These are phyloP conservation scores for Hyphopichia khmerensis DNA, from an alignment of 1,139 yeast species.

Conservation along the genomic window DNA sequence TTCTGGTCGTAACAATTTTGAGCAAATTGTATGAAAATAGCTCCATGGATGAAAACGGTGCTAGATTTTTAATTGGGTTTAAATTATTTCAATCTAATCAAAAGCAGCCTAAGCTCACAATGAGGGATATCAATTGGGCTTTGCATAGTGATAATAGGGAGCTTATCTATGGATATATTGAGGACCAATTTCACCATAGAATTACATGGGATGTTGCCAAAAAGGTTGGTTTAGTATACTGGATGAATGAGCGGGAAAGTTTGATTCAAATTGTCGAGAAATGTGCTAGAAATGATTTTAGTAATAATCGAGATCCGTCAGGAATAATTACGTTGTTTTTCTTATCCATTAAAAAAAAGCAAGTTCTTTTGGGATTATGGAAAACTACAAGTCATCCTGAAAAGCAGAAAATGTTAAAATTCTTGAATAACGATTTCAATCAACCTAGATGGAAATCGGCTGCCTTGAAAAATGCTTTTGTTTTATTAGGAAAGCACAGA, in stretches of 20 bases:
- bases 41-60: constrained; percentile 70
- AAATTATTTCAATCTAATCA: constrained; percentile 57
- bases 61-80: constrained; percentile 69
- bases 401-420: constrained; percentile 74
- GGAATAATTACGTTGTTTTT: constrained; percentile 70
- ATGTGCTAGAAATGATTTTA: constrained; percentile 69
- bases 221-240: constrained; percentile 66
- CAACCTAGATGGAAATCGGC: constrained; percentile 81
- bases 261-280: constrained; percentile 58
- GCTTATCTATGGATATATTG: constrained; percentile 55
- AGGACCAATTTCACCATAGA: constrained; percentile 42
- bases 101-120: constrained; percentile 50
- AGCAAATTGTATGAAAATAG: constrained; percentile 44
- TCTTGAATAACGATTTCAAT: constrained; percentile 72
- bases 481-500: constrained; percentile 82
- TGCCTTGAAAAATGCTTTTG: constrained; percentile 91
- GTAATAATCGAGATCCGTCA: constrained; percentile 67
- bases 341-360: constrained; percentile 74
- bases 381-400: constrained; percentile 76
- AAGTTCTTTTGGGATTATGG: constrained; percentile 81
- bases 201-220: constrained; percentile 61
- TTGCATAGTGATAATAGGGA: constrained; percentile 79
- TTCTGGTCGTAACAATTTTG: constrained; percentile 66
- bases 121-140: constrained; percentile 89
- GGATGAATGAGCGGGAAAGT: constrained; percentile 54